Evolutionary conservation across 495 filamentous ascomycete genomes (phyloP).

Genomic region (Hypoxylon subgilvum): DNA sequence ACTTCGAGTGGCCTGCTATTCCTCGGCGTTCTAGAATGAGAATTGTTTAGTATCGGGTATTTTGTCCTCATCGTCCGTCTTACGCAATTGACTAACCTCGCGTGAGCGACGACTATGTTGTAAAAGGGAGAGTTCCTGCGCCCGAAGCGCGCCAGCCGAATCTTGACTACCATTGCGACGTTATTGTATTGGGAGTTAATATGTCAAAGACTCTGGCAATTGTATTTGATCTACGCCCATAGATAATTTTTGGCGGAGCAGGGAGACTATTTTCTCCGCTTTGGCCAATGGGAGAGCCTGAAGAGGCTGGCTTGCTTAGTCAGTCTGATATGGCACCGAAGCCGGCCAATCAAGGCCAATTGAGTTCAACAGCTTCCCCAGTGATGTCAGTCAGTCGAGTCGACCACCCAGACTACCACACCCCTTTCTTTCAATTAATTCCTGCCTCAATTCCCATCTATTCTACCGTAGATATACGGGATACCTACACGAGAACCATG

Average conservation of each 20-base stretch:
- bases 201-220: background rate
- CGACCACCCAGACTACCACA: conserved; percentile 15
- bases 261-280: conserved; percentile 43
- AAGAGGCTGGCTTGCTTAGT: background rate
- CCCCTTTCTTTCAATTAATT: conserved; percentile 1
- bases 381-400: conserved; percentile 47
- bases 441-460: too few relatives aligned
- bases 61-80: background rate
- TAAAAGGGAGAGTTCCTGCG: conserved; percentile 84
- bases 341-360: conserved; percentile 18
- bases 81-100: conserved; percentile 70
- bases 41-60: conserved; percentile 11
- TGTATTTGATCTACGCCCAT: conserved; percentile 8
- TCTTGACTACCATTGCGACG: conserved; percentile 82
- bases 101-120: conserved; percentile 96
- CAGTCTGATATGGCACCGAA: too few relatives aligned
- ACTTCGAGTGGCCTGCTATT: conserved; percentile 91
- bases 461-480: too few relatives aligned
- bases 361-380: conserved; percentile 9
- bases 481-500: conserved; percentile 39
- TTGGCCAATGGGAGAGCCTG: conserved; percentile 24
- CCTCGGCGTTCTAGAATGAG: conserved; percentile 68
- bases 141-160: conserved; percentile 93
- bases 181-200: background rate
- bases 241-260: conserved; percentile 40